Evolutionary conservation across 495 filamentous ascomycete genomes (phyloP), one percentile per base, ranked within the genome.

Genomic region (Recurvomyces mirabilis): DNA sequence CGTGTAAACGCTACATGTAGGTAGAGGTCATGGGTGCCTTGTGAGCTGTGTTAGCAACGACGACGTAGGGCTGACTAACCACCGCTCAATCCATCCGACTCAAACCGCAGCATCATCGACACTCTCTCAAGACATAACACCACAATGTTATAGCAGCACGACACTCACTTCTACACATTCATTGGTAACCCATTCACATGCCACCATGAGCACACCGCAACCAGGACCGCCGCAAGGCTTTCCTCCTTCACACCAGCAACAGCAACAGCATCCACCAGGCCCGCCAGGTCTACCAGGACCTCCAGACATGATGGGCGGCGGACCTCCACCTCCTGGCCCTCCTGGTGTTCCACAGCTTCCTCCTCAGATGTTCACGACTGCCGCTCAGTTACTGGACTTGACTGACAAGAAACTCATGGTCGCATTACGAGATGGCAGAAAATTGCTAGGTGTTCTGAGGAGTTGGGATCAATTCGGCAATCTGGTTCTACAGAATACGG

Each of bases 381-480:
- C 91, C 32, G 87, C 91, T 38, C 89, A 95, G 63, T 67, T 98
- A 32, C 65, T 96, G 28, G 91, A 98, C 62, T 71, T 98, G 54
- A 95, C 91, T 50, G 91, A 98, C 66, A 96, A 98, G 66, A 98
- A 98, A 64, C 75, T 98, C 25, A 72, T 94, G 57, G 70, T 96
- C 33, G 75, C 87, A 9, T 72, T 98, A 41, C 78, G 91, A 42
- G 91, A 98, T 64, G 91, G 93, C 28, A 75, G 88, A 46, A 95
- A 94, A 65, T 68, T 94, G 49, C 84, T 91, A 39, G 91, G 91
- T 15, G 84, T 96, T 10, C 65, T 98, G 55, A 71, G 91, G 52
- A 94, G 86, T 57, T 98, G 93, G 88, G 91, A 98, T 65, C 91
- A 98, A 62, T 95, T 94, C 59, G 87, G 88, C 36, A 98, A 98